Conservation (phyloP, 2,329 filamentous ascomycete genomes). For the Exophiala lecanii-corni region DNA sequence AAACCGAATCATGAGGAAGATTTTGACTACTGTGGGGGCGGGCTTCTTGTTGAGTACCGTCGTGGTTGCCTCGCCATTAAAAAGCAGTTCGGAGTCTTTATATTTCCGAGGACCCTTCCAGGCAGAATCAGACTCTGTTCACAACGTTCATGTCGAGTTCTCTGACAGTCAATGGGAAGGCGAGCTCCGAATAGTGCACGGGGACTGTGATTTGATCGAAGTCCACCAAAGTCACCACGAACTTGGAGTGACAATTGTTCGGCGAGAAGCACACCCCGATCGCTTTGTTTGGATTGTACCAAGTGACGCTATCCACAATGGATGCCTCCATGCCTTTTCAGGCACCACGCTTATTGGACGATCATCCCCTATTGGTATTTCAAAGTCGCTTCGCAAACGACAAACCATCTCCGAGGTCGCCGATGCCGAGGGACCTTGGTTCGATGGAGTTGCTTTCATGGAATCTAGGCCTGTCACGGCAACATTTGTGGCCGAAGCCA, state of each 20-base stretch:
- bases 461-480: conserved; percentile 29
- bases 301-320: conserved; percentile 27
- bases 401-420: conserved; percentile 32
- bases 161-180: conserved; percentile 39
- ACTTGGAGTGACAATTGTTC: conserved; percentile 39
- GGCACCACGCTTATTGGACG: conserved; percentile 17
- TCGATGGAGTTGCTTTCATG: conserved; percentile 37
- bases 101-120: conserved; percentile 32
- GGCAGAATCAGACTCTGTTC: conserved; percentile 39
- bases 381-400: conserved; percentile 16
- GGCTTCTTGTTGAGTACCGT: background rate
- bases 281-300: conserved; percentile 42
- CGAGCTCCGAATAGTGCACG: conserved; percentile 43
- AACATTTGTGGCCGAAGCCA: conserved; percentile 30
- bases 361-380: conserved; percentile 14
- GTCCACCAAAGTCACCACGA: conserved; percentile 40
- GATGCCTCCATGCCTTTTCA: conserved; percentile 36
- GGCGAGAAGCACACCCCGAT: conserved; percentile 36
- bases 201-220: conserved; percentile 37
- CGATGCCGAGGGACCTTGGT: conserved; percentile 38
- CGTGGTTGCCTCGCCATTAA: background rate
- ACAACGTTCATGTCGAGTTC: conserved; percentile 48
- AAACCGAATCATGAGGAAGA: background rate
- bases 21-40: background rate
- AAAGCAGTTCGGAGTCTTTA: conserved; percentile 4